Base-by-base conservation (phyloP, 495 filamentous ascomycete species). In the Ramalina peruviana region DNA sequence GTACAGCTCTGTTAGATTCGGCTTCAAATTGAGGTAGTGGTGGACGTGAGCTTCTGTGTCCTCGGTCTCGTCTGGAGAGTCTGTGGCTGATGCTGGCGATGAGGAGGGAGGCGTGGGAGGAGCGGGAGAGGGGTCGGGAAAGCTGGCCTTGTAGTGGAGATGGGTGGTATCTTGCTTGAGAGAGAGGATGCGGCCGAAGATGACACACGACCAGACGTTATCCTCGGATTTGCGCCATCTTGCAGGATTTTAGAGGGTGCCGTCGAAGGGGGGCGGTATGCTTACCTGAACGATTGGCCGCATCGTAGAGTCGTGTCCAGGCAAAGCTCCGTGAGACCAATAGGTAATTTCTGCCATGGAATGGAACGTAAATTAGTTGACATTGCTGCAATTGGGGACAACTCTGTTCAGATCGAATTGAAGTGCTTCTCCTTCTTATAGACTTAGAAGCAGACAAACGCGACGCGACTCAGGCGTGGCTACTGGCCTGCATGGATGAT, bases 231-330 rank as follows among this genome's bases (percentile, higher is more conserved):
- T 85, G 42, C 82, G 84, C 92, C 92, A 98, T 70, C 92, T 82
- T 45, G 5, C 43, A 45, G 17, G 23, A 25, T 15, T 13, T 69
- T 90, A 81, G 47, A 11, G 44, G 43, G n/a, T 7, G 19, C 41
- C 16, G 43, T 51, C 17, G 54, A 41, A 45, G 15, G 6, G 42
- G 40, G 17, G 38, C 33, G 25, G 19, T 12, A 4, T 0, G 56
- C 55, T 43, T 59, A 82, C 80, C 80, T 72, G 61, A 94, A 96
- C 3, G 88, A 89, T 60, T 96, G 89, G 17, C 89, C 89, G 61
- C 88, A 94, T 45, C 87, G 80, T 15, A 96, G 69, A 1, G 87
- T 93, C 0, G 89, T 96, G 58, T 93, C 84, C 49, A 96, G 83
- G 54, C 86, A 94, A 26, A 96, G 75, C 61, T 96, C 89, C 25